Evolutionary conservation across 1,139 yeast species (phyloP).

Genomic region (Candida pseudocylindracea): DNA sequence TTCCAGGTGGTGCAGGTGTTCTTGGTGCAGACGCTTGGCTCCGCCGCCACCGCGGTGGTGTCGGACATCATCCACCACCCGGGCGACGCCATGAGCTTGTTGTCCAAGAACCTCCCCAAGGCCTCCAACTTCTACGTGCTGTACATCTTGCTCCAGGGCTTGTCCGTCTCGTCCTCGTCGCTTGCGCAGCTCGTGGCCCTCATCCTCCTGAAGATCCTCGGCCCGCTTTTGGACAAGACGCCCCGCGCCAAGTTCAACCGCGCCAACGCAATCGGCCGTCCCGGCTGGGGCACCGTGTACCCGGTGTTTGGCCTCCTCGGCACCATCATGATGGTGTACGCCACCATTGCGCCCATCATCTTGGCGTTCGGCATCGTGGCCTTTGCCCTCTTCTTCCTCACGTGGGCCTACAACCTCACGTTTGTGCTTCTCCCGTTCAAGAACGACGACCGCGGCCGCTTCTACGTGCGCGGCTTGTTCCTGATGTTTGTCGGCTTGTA

Average conservation of each 20-base stretch:
- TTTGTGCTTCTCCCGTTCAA: slow-evolving; percentile 33
- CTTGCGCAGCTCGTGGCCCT: slow-evolving; percentile 19
- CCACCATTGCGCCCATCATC: slow-evolving; percentile 19
- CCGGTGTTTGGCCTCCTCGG: slow-evolving; percentile 17
- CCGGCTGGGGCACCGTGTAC: slow-evolving; percentile 17
- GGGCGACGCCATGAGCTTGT: slow-evolving; percentile 24
- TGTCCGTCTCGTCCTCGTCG: slow-evolving; percentile 15
- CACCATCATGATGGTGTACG: slow-evolving; percentile 16
- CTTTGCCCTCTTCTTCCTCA: slow-evolving; percentile 25
- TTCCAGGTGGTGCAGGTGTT: slow-evolving; percentile 79
- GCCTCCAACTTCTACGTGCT: slow-evolving; percentile 52
- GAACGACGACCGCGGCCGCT: slow-evolving; percentile 39
- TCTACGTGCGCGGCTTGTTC: slow-evolving; percentile 43
- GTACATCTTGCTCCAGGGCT: slow-evolving; percentile 23
- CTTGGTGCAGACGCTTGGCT: slow-evolving; percentile 58
- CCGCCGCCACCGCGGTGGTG: slow-evolving; percentile 56
- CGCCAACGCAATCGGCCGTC: slow-evolving; percentile 17
- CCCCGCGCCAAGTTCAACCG: slow-evolving; percentile 23
- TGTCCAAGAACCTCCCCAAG: slow-evolving; percentile 40
- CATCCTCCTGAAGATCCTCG: slow-evolving; percentile 21
- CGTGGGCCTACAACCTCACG: slow-evolving; percentile 32
- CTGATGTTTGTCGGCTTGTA: slow-evolving; percentile 46
- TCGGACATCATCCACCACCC: slow-evolving; percentile 35
- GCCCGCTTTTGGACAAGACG: slow-evolving; percentile 20
- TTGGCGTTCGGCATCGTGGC: slow-evolving; percentile 24